These are phyloP conservation scores for Arachnopeziza araneosa DNA, from an alignment of 2,329 filamentous ascomycete genomes.

Conservation along the genomic window DNA sequence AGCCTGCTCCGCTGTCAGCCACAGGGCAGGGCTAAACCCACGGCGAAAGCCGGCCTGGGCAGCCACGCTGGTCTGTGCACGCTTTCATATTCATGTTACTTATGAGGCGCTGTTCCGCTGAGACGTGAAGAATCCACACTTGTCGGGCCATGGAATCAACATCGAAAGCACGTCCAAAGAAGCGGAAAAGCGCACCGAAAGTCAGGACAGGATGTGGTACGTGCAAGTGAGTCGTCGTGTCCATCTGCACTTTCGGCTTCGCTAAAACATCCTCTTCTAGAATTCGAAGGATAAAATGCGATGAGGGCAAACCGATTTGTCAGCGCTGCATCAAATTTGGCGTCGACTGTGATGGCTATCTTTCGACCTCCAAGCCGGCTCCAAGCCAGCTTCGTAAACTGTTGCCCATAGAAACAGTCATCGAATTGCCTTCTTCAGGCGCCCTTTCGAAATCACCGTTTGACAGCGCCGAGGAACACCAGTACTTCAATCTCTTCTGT, in stretches of 20 bases:
- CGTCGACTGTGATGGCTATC: conserved; percentile 15
- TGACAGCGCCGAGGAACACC: conserved; percentile 9
- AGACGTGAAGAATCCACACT: neutral
- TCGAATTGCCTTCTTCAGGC: neutral
- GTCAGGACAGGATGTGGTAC: conserved; percentile 12
- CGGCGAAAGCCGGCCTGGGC: neutral
- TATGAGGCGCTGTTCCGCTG: too few species aligned
- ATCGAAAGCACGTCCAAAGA: neutral
- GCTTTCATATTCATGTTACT: too few species aligned
- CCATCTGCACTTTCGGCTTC: neutral
- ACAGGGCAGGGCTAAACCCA: too few species aligned
- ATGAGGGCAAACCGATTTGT: conserved; percentile 17
- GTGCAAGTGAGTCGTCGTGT: conserved; percentile 10
- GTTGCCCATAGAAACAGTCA: conserved; percentile 1
- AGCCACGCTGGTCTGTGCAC: too few species aligned
- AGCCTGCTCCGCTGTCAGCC: too few species aligned
- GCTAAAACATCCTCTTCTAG: conserved; percentile 1
- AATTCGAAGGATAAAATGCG: conserved; percentile 19
- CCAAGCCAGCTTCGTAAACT: conserved; percentile 3
- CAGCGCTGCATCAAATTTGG: conserved; percentile 14
- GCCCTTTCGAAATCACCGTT: conserved; percentile 10
- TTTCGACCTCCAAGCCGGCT: neutral
- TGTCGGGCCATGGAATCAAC: neutral
- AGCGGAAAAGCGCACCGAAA: conserved; percentile 9
- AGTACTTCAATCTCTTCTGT: conserved; percentile 17